Evolutionary conservation across 2,329 filamentous ascomycete genomes (phyloP).

Genomic region (Arthrinium puccinioides): DNA sequence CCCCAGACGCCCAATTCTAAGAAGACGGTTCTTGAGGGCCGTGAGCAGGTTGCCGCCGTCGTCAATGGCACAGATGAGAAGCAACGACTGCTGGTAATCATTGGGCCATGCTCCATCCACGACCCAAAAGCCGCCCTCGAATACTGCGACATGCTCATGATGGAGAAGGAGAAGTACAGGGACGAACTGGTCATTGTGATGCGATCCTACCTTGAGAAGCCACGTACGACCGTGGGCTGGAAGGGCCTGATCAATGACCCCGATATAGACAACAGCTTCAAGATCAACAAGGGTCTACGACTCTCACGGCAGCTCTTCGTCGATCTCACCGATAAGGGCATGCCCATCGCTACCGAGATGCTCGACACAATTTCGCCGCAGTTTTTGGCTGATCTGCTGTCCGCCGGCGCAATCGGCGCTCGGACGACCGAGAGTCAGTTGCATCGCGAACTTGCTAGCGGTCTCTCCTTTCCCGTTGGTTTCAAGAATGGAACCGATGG

Average conservation of each 20-base stretch:
- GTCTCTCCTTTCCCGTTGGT: conserved; percentile 92
- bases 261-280: conserved; percentile 95
- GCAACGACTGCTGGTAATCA: conserved; percentile 60
- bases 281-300: conserved; percentile 95
- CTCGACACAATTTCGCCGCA: conserved; percentile 96
- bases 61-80: conserved; percentile 61
- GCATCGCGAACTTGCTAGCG: conserved; percentile 88
- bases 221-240: conserved; percentile 95
- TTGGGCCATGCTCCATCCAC: conserved; percentile 96
- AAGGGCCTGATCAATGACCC: conserved; percentile 98
- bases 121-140: conserved; percentile 84
- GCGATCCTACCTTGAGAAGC: conserved; percentile 98
- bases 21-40: conserved; percentile 52
- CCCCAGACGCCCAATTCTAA: conserved; percentile 49
- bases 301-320: conserved; percentile 86
- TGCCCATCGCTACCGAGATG: conserved; percentile 97
- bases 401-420: conserved; percentile 89
- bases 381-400: conserved; percentile 88
- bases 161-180: conserved; percentile 79
- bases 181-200: conserved; percentile 91
- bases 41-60: conserved; percentile 59
- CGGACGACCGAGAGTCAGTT: conserved; percentile 94
- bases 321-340: conserved; percentile 82
- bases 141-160: conserved; percentile 80
- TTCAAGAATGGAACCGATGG: conserved; percentile 99